Evolutionary conservation across 306 rosid species (phyloP), one percentile per base, ranked within the genome.

Genomic region (Rubus idaeus): DNA sequence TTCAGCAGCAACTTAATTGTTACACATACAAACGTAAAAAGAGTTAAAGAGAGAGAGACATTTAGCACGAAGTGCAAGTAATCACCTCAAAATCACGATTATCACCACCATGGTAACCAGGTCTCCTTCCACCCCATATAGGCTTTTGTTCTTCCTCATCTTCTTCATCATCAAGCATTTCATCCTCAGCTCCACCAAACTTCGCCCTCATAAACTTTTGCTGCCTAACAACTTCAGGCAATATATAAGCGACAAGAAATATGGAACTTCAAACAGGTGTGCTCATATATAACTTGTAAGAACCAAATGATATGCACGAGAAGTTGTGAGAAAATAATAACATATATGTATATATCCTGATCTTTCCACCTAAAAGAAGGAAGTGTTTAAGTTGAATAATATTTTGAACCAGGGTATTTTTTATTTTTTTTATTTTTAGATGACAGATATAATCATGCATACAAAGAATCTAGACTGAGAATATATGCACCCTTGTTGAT

Each of bases 71-170:
- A 52, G 18, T 60, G 52, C 75, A 71, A 66, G 71, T 60, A 58
- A 78, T 78, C 26, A 23, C 98, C 91, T 95, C 95, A 73, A 82
- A 85, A 87, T 90, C 86, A 68, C 86, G 84, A 88, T 92, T 95
- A 42, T 95, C 98, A 78, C 91, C 98, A 80, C 87, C 85, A 12
- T 87, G 83, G 77, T 90, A 86, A 5, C 65, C 35, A 70, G 55
- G 53, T 71, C 70, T 83, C 75, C 75, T 84, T 77, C 91, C 91
- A 53, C 88, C 91, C 70, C 83, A 78, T 13, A 77, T 23, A 23
- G 46, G 72, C 60, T 55, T 78, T 73, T 73, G 14, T 60, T 86
- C 88, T 57, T 87, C 96, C 47, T 84, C 90, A 4, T 87, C 96
- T 7, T 89, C 89, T 1, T 91, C 88, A n/a, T 86, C 93, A 44